A percentile compares a stretch with the other conserved stretches of the same genome.
phyloP scores from a whole-genome alignment of 2,329 filamentous ascomycete species.

The Neofusicoccum parvum region DNA sequence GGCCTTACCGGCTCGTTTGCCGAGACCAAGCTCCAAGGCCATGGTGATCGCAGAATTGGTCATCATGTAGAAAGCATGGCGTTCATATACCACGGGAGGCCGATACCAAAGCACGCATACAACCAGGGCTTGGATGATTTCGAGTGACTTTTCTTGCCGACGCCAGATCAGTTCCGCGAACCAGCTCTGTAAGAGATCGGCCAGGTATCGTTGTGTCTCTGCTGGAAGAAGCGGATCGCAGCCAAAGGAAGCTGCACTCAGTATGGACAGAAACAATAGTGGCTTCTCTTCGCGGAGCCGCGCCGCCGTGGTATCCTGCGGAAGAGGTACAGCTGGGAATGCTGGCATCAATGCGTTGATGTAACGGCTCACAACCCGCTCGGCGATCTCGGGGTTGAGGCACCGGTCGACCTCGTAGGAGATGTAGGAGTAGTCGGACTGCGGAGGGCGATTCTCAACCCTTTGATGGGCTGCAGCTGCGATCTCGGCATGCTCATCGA shows the following conservation, averaged over 20 bases:
- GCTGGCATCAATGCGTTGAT: conserved; percentile 56
- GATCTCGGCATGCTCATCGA: conserved; percentile 13
- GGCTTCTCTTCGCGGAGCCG: conserved; percentile 61
- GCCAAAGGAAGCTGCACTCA: conserved; percentile 56
- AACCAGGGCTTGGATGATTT: conserved; percentile 78
- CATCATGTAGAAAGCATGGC: conserved; percentile 88
- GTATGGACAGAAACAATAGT: conserved; percentile 60
- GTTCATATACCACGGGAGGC: conserved; percentile 79
- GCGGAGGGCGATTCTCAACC: conserved; percentile 21
- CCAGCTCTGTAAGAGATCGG: conserved; percentile 69
- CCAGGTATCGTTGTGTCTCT: conserved; percentile 63
- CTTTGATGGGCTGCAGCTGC: conserved; percentile 13
- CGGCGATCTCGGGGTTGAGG: conserved; percentile 54
- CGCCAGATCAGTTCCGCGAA: conserved; percentile 76
- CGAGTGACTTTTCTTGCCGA: conserved; percentile 77
- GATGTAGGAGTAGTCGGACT: conserved; percentile 42
- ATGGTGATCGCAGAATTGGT: conserved; percentile 80
- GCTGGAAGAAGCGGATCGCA: conserved; percentile 47
- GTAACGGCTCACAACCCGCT: conserved; percentile 61
- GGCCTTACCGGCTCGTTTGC: conserved; percentile 55
- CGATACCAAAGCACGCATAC: conserved; percentile 82
- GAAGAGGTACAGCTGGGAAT: conserved; percentile 62
- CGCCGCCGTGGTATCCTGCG: conserved; percentile 55
- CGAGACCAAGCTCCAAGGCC: conserved; percentile 81
- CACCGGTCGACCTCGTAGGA: conserved; percentile 46